These are phyloP conservation scores for Talaromyces sp. DNA, from an alignment of 2,329 filamentous ascomycete genomes.

Conservation along the genomic window DNA sequence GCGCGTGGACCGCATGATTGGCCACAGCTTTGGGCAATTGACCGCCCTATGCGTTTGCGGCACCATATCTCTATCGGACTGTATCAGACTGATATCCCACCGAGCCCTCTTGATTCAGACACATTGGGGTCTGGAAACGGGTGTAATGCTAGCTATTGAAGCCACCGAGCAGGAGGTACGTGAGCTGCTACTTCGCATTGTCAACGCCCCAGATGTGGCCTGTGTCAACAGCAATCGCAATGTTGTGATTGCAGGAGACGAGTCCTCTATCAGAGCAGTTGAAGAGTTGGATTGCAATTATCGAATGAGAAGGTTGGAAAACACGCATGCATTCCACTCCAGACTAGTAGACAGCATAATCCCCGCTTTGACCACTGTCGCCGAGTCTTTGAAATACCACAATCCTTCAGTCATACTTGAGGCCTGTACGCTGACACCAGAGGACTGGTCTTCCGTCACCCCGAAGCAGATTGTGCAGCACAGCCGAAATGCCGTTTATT, in stretches of 20 bases:
- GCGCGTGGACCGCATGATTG: conserved; percentile 2
- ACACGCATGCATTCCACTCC: conserved; percentile 2
- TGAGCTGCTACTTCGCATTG: neutral
- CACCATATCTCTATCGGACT: conserved; percentile 22
- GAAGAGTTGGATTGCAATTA: neutral
- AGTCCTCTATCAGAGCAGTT: conserved; percentile 16
- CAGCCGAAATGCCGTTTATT: neutral
- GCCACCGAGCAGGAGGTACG: conserved; percentile 9
- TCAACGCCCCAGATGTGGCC: conserved; percentile 8
- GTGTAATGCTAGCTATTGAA: conserved; percentile 34
- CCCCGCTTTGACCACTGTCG: neutral
- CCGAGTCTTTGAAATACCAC: neutral
- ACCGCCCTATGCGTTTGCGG: conserved; percentile 18
- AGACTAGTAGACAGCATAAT: neutral
- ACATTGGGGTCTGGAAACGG: conserved; percentile 32
- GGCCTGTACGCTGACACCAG: neutral
- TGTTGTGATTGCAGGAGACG: conserved; percentile 23
- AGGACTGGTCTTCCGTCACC: neutral
- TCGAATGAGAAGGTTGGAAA: neutral
- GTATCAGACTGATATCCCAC: conserved; percentile 27
- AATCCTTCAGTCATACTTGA: neutral
- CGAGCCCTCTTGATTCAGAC: conserved; percentile 32
- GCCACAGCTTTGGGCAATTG: conserved; percentile 20
- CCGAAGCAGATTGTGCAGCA: neutral
- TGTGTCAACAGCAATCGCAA: conserved; percentile 24